phyloP scores from a whole-genome alignment of 2,329 filamentous ascomycete genomes.

The Samsoniella hepiali region DNA sequence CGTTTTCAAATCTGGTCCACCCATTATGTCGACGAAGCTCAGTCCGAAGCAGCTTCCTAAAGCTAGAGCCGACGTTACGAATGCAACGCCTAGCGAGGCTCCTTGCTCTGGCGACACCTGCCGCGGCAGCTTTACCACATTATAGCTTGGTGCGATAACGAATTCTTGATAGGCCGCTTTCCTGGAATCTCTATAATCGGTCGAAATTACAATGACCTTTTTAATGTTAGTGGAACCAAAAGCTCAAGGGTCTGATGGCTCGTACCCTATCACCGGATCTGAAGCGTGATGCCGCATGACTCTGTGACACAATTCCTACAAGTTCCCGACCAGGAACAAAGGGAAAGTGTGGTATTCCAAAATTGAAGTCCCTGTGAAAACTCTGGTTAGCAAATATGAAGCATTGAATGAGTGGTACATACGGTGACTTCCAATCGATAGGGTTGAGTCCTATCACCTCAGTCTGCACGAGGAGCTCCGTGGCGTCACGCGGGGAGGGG shows the following conservation, averaged over 20 bases:
- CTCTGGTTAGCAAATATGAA: background rate
- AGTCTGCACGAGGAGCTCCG: constrained; percentile 61
- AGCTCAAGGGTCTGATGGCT: background rate
- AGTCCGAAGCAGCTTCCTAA: constrained; percentile 68
- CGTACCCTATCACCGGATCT: constrained; percentile 52
- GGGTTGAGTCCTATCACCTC: constrained; percentile 69
- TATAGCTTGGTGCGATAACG: constrained; percentile 61
- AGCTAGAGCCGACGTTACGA: constrained; percentile 64
- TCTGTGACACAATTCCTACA: constrained; percentile 16
- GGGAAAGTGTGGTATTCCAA: constrained; percentile 64
- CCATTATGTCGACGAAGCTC: constrained; percentile 52
- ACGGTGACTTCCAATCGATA: constrained; percentile 74
- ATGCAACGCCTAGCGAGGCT: constrained; percentile 66
- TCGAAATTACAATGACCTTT: constrained; percentile 63
- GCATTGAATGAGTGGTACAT: constrained; percentile 29
- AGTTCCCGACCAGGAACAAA: constrained; percentile 62
- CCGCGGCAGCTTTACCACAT: constrained; percentile 59
- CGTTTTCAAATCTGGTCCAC: constrained; percentile 57
- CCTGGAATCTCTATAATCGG: constrained; percentile 68
- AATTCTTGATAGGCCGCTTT: constrained; percentile 73
- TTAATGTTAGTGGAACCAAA: constrained; percentile 1
- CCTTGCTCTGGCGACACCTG: constrained; percentile 51
- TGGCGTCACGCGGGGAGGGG: constrained; percentile 34
- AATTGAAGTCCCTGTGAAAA: constrained; percentile 56
- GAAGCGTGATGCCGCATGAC: constrained; percentile 42